A percentile compares a stretch with the other conserved stretches of the same genome.
Conservation (phyloP, 1,139 yeast genomes). For the Candida labiduridarum region DNA sequence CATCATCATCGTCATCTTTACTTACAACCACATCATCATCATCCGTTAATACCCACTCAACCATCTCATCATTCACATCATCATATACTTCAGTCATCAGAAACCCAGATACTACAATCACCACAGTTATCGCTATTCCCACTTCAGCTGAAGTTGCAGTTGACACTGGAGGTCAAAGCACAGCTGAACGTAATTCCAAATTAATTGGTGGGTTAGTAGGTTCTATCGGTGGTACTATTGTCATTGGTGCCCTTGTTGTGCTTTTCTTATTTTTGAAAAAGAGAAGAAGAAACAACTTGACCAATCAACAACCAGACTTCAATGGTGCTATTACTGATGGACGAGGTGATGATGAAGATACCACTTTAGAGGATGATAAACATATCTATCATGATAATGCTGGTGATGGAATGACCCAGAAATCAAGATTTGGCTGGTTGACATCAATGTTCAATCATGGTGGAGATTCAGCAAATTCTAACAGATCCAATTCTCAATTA, state of each 20-base stretch:
- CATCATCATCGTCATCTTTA: conserved; percentile 2
- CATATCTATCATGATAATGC: conserved; percentile 16
- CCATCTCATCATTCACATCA: conserved; percentile 17
- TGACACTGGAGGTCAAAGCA: conserved; percentile 14
- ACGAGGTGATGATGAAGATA: conserved; percentile 11
- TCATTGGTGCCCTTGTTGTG: conserved; percentile 41
- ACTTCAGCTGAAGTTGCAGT: conserved; percentile 25
- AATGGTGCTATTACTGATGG: conserved; percentile 23
- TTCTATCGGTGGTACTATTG: conserved; percentile 49
- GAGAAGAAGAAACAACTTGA: conserved; percentile 30
- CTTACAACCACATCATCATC: conserved; percentile 12
- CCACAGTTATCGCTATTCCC: conserved; percentile 44
- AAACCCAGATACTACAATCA: conserved; percentile 42
- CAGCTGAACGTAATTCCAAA: conserved; percentile 34
- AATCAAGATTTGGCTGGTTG: conserved; percentile 14
- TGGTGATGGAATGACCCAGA: conserved; percentile 10
- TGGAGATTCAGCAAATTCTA: not conserved
- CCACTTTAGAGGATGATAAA: conserved; percentile 18
- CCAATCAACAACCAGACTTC: conserved; percentile 51
- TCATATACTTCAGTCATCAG: conserved; percentile 15
- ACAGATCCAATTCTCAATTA: conserved; percentile 3
- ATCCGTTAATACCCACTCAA: conserved; percentile 3
- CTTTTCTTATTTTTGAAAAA: conserved; percentile 39
- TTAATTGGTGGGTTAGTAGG: conserved; percentile 53
- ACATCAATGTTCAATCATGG: conserved; percentile 10